Evolutionary conservation across 305 asterid genomes (phyloP).

Genomic region (Fraxinus albicans): DNA sequence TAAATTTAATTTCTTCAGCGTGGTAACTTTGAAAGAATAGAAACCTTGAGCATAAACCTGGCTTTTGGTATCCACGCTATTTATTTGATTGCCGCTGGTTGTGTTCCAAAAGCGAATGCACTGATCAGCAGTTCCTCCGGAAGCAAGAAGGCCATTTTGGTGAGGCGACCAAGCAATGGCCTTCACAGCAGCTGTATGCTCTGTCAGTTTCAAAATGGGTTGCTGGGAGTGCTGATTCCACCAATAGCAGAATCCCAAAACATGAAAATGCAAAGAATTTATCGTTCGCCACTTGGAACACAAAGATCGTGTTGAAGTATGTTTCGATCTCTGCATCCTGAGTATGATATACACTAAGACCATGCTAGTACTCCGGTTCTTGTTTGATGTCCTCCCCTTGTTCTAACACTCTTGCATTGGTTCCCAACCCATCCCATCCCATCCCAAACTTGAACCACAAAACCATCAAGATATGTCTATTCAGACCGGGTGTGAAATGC

Average conservation of each 20-base stretch:
- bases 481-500: not conserved
- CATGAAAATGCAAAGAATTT: not conserved
- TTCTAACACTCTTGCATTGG: constrained; percentile 81
- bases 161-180: constrained; percentile 99
- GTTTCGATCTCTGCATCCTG: constrained; percentile 93
- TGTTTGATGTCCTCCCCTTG: constrained; percentile 86
- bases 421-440: constrained; percentile 61
- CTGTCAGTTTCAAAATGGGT: constrained; percentile 74
- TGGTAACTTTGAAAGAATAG: not conserved
- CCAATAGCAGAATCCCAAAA: constrained; percentile 56
- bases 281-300: constrained; percentile 42
- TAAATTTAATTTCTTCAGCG: not conserved
- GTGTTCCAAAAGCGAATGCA: constrained; percentile 99
- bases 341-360: constrained; percentile 80
- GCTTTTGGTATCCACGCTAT: constrained; percentile 86
- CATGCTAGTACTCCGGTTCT: constrained; percentile 91
- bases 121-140: constrained; percentile 98
- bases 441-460: constrained; percentile 44
- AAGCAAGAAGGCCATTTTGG: constrained; percentile 83
- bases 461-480: not conserved
- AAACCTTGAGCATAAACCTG: constrained; percentile 42
- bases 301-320: constrained; percentile 97
- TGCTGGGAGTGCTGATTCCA: constrained; percentile 82
- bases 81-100: constrained; percentile 72
- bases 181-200: constrained; percentile 97